Base-by-base conservation (phyloP, 768 basidiomycete genomes). In the Myochromella boudieri region DNA sequence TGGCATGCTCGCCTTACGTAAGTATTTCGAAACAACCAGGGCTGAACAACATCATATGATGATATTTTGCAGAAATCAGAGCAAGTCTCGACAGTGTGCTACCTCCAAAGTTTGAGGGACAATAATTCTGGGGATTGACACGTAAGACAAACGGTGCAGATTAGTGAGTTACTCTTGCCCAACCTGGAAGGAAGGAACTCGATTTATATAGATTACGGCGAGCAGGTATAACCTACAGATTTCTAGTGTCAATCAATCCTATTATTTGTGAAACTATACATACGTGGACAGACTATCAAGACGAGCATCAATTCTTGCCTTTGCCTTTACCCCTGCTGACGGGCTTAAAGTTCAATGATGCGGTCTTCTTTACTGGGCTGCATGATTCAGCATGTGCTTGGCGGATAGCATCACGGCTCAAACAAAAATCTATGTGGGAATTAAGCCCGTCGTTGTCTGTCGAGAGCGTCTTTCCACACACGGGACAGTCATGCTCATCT, bases 361-460 rank as follows among this genome's bases (percentile, higher is more conserved):
- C 39, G 17, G 6, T 18, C 32, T 48, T 44, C 27, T 39, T 48
- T 4, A 41, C 38, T 18, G 54, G 24, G 27, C 54, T 61, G 20
- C 53, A 63, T n/a, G 67, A 64, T 44, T 70, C 67, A 15, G 57
- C 66, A 46, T 87, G 86, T 0, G 88, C 88, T 57, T 88, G 78
- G 48, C 77, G 68, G 51, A 95, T 93, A 2, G 82, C 87, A 18
- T 77, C 79, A 48, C 81, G 80, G 61, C 89, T 94, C 41, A 97
- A 64, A 59, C 94, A 97, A 57, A 84, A 87, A 64, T 97, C 93
- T 34, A 97, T 75, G 58, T 97, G 93, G n/a, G 80, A 72, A 60
- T 97, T 95, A 26, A 97, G 66, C 4, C 78, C 84, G 38, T 77
- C 72, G 60, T 97, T 97, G 61, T 91, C 83, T 1, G 77, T 81